Percentiles rank a stretch among this genome's conserved stretches.
These are phyloP conservation scores for Globisporangium sylvaticum DNA, from an alignment of 352 stramenopile species.

Conservation along the genomic window DNA sequence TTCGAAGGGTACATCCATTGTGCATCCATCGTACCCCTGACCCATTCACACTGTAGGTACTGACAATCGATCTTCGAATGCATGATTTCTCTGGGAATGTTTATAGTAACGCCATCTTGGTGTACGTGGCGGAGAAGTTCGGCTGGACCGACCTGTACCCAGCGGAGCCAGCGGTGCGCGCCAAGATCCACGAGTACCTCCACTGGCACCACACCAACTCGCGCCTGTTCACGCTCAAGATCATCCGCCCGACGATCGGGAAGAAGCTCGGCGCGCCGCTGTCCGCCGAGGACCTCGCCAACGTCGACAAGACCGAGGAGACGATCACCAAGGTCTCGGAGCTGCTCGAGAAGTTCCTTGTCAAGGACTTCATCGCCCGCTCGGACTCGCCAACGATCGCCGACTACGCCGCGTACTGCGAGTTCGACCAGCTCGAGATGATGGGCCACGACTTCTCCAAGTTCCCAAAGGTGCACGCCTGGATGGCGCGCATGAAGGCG, in stretches of 20 bases:
- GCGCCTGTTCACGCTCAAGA: conserved; percentile 42
- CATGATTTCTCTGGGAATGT: too few species aligned
- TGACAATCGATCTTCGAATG: too few species aligned
- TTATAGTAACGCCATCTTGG: too few species aligned
- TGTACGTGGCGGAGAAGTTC: too few species aligned
- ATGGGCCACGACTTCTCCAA: conserved; percentile 50
- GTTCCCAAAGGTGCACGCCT: conserved; percentile 46
- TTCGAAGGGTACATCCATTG: conserved; percentile 27
- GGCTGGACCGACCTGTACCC: conserved; percentile 24
- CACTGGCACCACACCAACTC: conserved; percentile 69
- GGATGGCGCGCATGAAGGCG: conserved; percentile 53
- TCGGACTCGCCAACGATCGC: conserved; percentile 56
- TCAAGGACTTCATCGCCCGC: conserved; percentile 38
- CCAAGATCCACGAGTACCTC: conserved; percentile 66
- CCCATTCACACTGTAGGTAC: too few species aligned
- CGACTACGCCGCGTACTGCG: conserved; percentile 52
- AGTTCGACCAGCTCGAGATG: conserved; percentile 61
- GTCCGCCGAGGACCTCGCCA: conserved; percentile 31
- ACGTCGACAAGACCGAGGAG: conserved; percentile 29
- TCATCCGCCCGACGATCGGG: conserved; percentile 33
- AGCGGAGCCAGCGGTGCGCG: conserved; percentile 31
- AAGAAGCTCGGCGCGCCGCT: conserved; percentile 26
- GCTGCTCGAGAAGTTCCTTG: too few species aligned
- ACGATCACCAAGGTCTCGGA: conserved; percentile 25
- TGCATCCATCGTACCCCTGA: too few species aligned